phyloP scores from a whole-genome alignment of 2,329 filamentous ascomycete genomes.

The Teratosphaeria pseudoeucalypti region DNA sequence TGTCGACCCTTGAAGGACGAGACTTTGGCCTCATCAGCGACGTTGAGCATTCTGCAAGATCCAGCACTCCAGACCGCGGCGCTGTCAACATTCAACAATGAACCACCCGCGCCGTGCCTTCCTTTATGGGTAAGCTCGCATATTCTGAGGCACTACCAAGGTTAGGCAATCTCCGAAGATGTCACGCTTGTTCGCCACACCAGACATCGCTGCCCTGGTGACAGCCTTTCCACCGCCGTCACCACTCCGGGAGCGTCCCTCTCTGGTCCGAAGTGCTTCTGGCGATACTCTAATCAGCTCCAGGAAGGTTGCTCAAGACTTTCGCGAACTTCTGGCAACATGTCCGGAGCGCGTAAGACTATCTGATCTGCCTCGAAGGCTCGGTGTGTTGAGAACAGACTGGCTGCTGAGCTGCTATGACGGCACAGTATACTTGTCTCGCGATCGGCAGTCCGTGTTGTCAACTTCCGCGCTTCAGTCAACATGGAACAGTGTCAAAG shows the following conservation, averaged over 20 bases:
- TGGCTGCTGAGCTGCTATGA: conserved; percentile 6
- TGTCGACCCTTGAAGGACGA: not conserved
- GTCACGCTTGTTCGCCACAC: conserved; percentile 17
- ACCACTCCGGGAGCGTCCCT: conserved; percentile 9
- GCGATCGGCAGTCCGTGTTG: conserved; percentile 3
- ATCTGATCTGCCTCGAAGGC: conserved; percentile 6
- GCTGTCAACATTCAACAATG: not conserved
- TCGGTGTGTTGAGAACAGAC: conserved; percentile 7
- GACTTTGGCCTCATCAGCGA: not conserved
- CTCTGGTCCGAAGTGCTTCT: conserved; percentile 13
- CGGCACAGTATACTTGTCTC: conserved; percentile 1
- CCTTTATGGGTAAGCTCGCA: not conserved
- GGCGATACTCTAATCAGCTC: conserved; percentile 14
- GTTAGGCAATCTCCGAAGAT: conserved; percentile 2
- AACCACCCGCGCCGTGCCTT: not conserved
- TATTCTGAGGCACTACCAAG: not conserved
- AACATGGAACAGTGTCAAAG: conserved; percentile 5
- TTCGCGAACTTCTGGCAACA: conserved; percentile 7
- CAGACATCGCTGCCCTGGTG: conserved; percentile 18
- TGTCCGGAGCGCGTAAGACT: conserved; percentile 7
- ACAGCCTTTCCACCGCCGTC: conserved; percentile 14
- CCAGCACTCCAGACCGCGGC: not conserved
- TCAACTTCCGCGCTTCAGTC: conserved; percentile 2
- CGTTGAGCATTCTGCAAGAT: not conserved
- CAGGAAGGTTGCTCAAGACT: conserved; percentile 3